Conservation (phyloP, 192 early-diverging fungal genomes). For the Umbelopsis isabellina region DNA sequence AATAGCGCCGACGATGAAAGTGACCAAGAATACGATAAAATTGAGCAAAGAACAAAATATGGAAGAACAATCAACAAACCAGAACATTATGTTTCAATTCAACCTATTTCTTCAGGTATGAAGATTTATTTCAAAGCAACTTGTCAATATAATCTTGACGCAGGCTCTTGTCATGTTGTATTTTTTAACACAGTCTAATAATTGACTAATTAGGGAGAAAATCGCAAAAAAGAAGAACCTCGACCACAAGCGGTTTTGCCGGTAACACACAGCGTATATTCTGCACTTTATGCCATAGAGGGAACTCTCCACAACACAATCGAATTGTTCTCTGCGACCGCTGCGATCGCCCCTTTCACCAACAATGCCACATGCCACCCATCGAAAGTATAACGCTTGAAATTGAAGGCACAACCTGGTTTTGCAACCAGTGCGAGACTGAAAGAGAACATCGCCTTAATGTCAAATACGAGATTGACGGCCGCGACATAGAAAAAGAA, state of each 20-base stretch:
- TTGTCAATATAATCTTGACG: no score
- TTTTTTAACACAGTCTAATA: not conserved
- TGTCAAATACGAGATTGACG: slow-evolving; percentile 14
- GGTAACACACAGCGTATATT: slow-evolving; percentile 22
- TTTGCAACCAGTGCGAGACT: slow-evolving; percentile 32
- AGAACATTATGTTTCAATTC: slow-evolving; percentile 1
- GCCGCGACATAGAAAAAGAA: slow-evolving; percentile 5
- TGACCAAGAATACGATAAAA: slow-evolving; percentile 10
- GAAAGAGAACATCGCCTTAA: slow-evolving; percentile 14
- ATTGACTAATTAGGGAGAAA: slow-evolving; percentile 23
- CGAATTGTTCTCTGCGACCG: slow-evolving; percentile 42
- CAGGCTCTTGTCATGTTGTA: not conserved
- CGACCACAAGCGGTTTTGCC: slow-evolving; percentile 6
- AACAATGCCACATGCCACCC: slow-evolving; percentile 37
- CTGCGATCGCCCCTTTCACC: slow-evolving; percentile 44
- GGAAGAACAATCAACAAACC: slow-evolving; percentile 19
- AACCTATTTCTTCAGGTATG: not conserved
- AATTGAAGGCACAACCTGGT: slow-evolving; percentile 33
- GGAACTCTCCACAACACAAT: slow-evolving; percentile 36
- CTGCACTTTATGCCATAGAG: slow-evolving; percentile 34
- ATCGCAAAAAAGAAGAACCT: slow-evolving; percentile 23
- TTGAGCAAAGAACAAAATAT: slow-evolving; percentile 15
- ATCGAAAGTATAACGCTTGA: slow-evolving; percentile 38
- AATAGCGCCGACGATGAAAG: slow-evolving; percentile 21
- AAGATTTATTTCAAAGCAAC: not conserved